Base-by-base conservation (phyloP, 1,284 basidiomycete genomes). In the Ceratobasidium sp. region DNA sequence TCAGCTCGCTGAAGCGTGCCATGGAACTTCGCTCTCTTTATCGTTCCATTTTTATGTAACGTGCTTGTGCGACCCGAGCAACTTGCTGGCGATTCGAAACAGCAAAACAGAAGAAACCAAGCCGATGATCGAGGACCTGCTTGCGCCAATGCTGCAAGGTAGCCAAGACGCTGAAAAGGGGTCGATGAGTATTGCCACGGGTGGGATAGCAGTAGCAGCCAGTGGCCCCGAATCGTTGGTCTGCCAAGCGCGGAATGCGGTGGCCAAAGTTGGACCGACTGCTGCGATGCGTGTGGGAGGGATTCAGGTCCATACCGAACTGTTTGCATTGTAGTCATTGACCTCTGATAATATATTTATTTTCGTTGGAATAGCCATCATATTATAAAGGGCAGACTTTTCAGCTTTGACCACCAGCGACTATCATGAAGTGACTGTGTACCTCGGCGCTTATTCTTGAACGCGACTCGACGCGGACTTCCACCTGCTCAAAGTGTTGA, bases 1-100 rank as follows among this genome's bases (percentile, higher is more conserved):
- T 29, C 54, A 65, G 0, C 57, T 79, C 40, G 75, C 71, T 15
- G 62, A 65, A n/a, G 77, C 57, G n/a, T 56, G 78, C 69, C 46
- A 71, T 51, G 66, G 78, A 34, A 77, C 70, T 13, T 73, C 65
- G 22, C 76, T 70, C 54, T 67, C 54, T 22, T 46, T 59, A 34
- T 79, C 64, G 34, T 79, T 79, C 76, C 66, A 67, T 17, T 76
- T 79, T 64, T 79, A 76, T 61, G 77, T 79, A 52, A 79, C 78
- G 15, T 79, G 78, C 61, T 54, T 69, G 40, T 79, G 78, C 57
- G 64, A 76, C 46, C 78, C 78, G 17, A 59, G 61, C 29, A 78
- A 56, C 19, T 37, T 79, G 8, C 56, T 70, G 15, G 51, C 64
- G 34, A 78, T 79, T 29, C 74, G 59, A 15, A 79, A 79, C 49